These are phyloP conservation scores for Plasmopara halstedii DNA, from an alignment of 352 stramenopile genomes.

Conservation along the genomic window DNA sequence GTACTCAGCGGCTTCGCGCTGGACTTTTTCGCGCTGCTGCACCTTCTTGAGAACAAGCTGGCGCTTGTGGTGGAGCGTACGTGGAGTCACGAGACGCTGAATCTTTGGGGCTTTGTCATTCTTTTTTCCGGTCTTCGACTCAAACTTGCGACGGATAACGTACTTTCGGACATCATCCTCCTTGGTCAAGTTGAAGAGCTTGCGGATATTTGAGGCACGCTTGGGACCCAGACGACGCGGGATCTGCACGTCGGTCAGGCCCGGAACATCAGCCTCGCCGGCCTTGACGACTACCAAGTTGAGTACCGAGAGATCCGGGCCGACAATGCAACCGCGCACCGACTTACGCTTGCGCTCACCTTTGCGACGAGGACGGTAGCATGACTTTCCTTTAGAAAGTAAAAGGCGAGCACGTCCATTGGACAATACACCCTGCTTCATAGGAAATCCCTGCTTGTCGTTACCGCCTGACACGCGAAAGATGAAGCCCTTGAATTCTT, in stretches of 20 bases:
- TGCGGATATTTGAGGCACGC: slow-evolving; percentile 99
- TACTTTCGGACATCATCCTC: slow-evolving; percentile 99
- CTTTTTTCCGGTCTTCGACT: slow-evolving; percentile 98
- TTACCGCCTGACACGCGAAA: slow-evolving; percentile 99
- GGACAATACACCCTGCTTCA: slow-evolving; percentile 99
- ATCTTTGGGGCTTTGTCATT: slow-evolving; percentile 99
- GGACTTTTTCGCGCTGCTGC: slow-evolving; percentile 86
- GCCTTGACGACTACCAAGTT: slow-evolving; percentile 99
- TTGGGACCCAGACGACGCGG: slow-evolving; percentile 98
- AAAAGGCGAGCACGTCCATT: slow-evolving; percentile 98
- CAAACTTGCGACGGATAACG: slow-evolving; percentile 98
- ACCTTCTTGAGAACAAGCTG: slow-evolving; percentile 83
- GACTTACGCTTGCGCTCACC: slow-evolving; percentile 99
- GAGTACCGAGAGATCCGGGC: slow-evolving; percentile 98
- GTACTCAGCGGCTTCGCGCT: slow-evolving; percentile 94
- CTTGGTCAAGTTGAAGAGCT: slow-evolving; percentile 99
- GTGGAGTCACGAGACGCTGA: slow-evolving; percentile 98
- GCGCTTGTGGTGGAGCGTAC: slow-evolving; percentile 94
- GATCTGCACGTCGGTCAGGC: slow-evolving; percentile 95
- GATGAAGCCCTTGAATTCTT: slow-evolving; percentile 99
- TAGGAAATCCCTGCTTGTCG: slow-evolving; percentile 99
- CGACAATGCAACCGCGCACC: slow-evolving; percentile 99
- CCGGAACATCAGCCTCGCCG: slow-evolving; percentile 93
- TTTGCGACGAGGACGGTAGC: slow-evolving; percentile 91
- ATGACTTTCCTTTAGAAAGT: slow-evolving; percentile 97